Conservation (phyloP, 2,329 filamentous ascomycete genomes). For the Exserohilum turcica region DNA sequence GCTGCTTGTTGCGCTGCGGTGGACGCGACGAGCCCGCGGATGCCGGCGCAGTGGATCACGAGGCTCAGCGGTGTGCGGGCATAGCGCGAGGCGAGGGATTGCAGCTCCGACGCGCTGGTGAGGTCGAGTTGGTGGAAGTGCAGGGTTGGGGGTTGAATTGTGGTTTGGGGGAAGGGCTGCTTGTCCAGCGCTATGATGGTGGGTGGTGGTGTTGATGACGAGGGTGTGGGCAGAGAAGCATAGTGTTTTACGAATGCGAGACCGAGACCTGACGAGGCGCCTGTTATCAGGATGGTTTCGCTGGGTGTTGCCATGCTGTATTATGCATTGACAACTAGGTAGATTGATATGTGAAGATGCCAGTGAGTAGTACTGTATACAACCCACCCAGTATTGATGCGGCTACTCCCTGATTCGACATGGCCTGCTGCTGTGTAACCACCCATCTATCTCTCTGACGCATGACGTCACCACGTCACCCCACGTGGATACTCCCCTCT, state of each 20-base stretch:
- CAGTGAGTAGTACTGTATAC: too few relatives aligned
- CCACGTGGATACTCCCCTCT: not conserved
- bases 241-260: conserved; percentile 57
- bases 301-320: not conserved
- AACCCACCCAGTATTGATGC: too few relatives aligned
- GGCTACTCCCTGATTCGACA: too few relatives aligned
- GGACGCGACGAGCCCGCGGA: conserved; percentile 51
- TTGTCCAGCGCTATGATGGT: conserved; percentile 33
- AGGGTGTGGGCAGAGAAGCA: conserved; percentile 12
- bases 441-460: not conserved
- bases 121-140: conserved; percentile 18
- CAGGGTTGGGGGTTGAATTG: conserved; percentile 4
- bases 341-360: too few relatives aligned
- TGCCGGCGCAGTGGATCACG: conserved; percentile 53
- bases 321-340: too few relatives aligned
- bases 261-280: conserved; percentile 91
- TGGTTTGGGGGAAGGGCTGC: conserved; percentile 2
- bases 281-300: conserved; percentile 82
- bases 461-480: too few relatives aligned
- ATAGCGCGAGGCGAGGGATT: conserved; percentile 19
- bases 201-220: conserved; percentile 4
- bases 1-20: conserved; percentile 19
- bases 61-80: conserved; percentile 42
- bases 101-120: conserved; percentile 5
- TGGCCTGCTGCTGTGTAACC: too few relatives aligned